Base-by-base conservation (phyloP, 768 basidiomycete species). In the Agrocybe chaxingu region DNA sequence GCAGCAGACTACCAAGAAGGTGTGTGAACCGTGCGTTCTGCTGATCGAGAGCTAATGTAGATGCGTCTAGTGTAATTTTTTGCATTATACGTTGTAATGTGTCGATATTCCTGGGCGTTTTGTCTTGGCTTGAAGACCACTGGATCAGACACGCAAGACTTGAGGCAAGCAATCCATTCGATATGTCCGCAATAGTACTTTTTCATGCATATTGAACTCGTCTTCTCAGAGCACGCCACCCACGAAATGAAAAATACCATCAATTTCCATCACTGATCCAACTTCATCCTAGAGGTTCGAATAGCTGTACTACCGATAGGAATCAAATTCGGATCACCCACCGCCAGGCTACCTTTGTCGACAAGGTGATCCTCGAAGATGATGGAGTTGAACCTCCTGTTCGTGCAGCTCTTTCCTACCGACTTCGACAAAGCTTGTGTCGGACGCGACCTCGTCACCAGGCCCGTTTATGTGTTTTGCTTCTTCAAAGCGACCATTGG, bases 1-100 rank as follows among this genome's bases (percentile, higher is more conserved):
- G 82, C 82, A 30, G 84, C 84, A 40, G 84, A 85, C 57, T 85
- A 85, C 62, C 77, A 81, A 59, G 83, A 85, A 68, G 72, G 84
- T 83, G 70, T 62, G 31, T 35, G 11, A 30, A 24, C 24, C 5
- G 24, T 24, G 1, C 24, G 24, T 3, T 24, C 3, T 1, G 24
- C 3, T 24, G 24, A 24, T 24, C 24, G 24, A 3, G 24, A 24
- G 5, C 24, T 24, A 5, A 24, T 24, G 24, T 24, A 24, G 24
- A 24, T 24, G 24, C 24, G 24, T 24, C 24, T 24, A 24, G 24
- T 24, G 24, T 24, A 24, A 24, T 24, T 24, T 24, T 24, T 24
- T 24, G 3, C 5, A 5, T 5, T 24, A 24, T 24, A 24, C 24
- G 16, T 16, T 16, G 16, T 16, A 24, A 24, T 24, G 24, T 24